A percentile compares a stretch with the other conserved stretches of the same genome.
Evolutionary conservation across 2,329 filamentous ascomycete species (phyloP).

Genomic region (Alternaria triticimaculans): DNA sequence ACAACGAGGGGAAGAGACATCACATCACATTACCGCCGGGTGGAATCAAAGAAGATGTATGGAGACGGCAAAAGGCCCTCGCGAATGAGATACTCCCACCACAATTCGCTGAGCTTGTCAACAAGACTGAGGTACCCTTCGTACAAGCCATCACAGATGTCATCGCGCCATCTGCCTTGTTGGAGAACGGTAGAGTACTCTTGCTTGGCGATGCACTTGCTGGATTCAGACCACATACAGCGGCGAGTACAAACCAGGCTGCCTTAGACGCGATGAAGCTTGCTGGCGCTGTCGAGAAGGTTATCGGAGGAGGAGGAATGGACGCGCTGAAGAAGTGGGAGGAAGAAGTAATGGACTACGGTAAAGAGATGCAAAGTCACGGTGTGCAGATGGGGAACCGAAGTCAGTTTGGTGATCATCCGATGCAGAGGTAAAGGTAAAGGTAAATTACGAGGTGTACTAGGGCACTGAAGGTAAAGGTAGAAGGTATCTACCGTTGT

Average conservation of each 20-base stretch:
- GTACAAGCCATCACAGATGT: slow-evolving; percentile 55
- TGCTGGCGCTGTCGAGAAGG: slow-evolving; percentile 28
- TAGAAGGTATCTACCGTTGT: neutral
- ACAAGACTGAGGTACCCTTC: slow-evolving; percentile 50
- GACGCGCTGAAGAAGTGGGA: slow-evolving; percentile 42
- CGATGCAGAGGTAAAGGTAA: slow-evolving; percentile 7
- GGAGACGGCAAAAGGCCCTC: slow-evolving; percentile 42
- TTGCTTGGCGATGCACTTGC: slow-evolving; percentile 56
- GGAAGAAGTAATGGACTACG: slow-evolving; percentile 20
- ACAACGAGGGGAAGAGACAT: slow-evolving; percentile 48
- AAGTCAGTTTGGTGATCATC: slow-evolving; percentile 22
- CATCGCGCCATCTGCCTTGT: slow-evolving; percentile 41
- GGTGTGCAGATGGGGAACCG: slow-evolving; percentile 21
- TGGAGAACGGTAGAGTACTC: slow-evolving; percentile 50
- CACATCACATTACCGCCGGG: slow-evolving; percentile 53
- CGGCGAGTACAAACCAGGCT: slow-evolving; percentile 54
- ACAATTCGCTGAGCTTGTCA: slow-evolving; percentile 51
- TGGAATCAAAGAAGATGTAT: slow-evolving; percentile 45
- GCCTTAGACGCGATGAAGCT: slow-evolving; percentile 52
- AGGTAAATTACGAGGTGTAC: neutral
- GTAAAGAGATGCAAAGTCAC: slow-evolving; percentile 15
- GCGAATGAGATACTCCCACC: slow-evolving; percentile 42
- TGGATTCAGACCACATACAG: slow-evolving; percentile 54
- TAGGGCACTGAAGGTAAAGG: neutral
- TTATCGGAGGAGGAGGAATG: slow-evolving; percentile 45